Evolutionary conservation across 2,329 filamentous ascomycete genomes (phyloP), one percentile per base, ranked within the genome.

Genomic region (Sporothrix pseudoabietina): DNA sequence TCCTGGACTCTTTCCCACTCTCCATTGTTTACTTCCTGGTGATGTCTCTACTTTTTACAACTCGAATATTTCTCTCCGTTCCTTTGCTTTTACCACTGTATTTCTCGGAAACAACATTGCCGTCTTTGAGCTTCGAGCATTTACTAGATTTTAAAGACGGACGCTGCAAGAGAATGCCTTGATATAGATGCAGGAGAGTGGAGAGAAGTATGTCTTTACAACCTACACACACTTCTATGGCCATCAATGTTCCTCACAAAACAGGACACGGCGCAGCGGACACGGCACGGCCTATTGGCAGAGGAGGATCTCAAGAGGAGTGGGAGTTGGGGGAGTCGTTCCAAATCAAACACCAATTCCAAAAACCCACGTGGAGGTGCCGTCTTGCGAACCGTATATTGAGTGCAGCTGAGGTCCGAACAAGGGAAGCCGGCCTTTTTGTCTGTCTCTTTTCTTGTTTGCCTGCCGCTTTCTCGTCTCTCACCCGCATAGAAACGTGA

Each of bases 281-380:
- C 61, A 66, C 61, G 61, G 61, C 35, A 63, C 59, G 59, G 59
- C 6, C 59, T 63, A 35, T 63, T 63, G 59, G 59, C 59, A 35
- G 35, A 44, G 59, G 8, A 14, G 30, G 52, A 26, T 6, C 54
- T 30, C 26, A 12, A 26, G 8, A 19, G 26, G 55, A 30, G 30
- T 30, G 14, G 26, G 52, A 12, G 8, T n/a, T 55, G 52, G 52
- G 19, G 52, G 7, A 26, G 52, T 22, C 26, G 35, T 35, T 35
- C 35, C 2, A 35, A 35, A 35, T 35, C 35, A 35, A 35, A 49
- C 4, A n/a, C 16, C 5, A n/a, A n/a, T 44, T 22, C 9, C 7
- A 16, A 22, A 65, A 44, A 65, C n/a, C 59, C 35, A 65, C 59
- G 59, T 44, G 59, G 59, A 65, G 59, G 35, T 26, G 59, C n/a